phyloP scores from a whole-genome alignment of 2,329 filamentous ascomycete genomes.

The Neofusicoccum umdonicola region DNA sequence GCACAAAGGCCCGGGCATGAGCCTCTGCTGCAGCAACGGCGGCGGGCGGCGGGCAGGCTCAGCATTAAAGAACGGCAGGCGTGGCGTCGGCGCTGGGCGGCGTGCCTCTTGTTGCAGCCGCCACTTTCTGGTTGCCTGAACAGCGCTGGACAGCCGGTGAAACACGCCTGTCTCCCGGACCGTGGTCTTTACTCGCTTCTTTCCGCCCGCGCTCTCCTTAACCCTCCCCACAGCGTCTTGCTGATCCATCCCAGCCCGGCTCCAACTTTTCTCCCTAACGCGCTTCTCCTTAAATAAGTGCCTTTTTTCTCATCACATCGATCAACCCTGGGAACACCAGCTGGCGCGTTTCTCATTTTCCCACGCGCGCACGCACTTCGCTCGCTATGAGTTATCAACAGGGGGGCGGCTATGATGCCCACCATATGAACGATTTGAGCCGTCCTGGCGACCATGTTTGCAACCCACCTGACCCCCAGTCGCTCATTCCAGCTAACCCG shows the following conservation, averaged over 20 bases:
- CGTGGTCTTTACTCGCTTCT: background rate
- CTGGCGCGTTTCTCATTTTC: constrained; percentile 15
- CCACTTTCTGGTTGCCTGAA: background rate
- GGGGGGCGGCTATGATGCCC: constrained; percentile 34
- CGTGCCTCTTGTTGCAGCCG: background rate
- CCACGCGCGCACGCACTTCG: constrained; percentile 22
- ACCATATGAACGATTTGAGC: constrained; percentile 21
- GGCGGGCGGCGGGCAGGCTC: background rate
- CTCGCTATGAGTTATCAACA: constrained; percentile 36
- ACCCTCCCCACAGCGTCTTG: background rate
- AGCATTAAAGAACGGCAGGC: constrained; percentile 2
- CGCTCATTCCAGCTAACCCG: constrained; percentile 13
- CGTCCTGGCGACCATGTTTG: constrained; percentile 27
- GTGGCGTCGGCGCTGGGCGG: background rate
- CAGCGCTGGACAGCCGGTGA: background rate
- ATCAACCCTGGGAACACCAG: constrained; percentile 7
- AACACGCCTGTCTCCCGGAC: background rate
- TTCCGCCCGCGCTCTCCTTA: background rate
- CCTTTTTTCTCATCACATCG: background rate
- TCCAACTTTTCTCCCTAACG: constrained; percentile 1
- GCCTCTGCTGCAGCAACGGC: background rate
- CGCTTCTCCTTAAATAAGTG: constrained; percentile 8
- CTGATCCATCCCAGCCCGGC: background rate
- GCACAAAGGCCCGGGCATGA: background rate
- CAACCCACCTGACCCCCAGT: constrained; percentile 19